Conservation (phyloP, 495 filamentous ascomycete genomes). For the Penicillium salamii region DNA sequence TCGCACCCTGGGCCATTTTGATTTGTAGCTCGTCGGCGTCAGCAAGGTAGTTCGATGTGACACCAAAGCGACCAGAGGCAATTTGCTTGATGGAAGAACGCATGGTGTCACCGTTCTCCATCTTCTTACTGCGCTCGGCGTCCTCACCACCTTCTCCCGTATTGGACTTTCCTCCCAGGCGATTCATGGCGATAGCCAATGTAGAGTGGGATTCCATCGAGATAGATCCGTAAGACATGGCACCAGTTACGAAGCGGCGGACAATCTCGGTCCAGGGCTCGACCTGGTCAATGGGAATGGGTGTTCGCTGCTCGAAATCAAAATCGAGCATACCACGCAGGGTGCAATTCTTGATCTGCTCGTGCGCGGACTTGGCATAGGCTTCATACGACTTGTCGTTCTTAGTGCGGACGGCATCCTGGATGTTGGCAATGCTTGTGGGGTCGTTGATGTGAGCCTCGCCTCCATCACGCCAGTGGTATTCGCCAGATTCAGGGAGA, state of each 20-base stretch:
- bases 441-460: slow-evolving; percentile 99
- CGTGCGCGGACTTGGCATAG: slow-evolving; percentile 90
- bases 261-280: slow-evolving; percentile 99
- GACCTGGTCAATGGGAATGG: slow-evolving; percentile 95
- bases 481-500: slow-evolving; percentile 92
- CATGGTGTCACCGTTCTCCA: slow-evolving; percentile 98
- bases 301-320: slow-evolving; percentile 82
- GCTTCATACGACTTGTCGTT: slow-evolving; percentile 99
- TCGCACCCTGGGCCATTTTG: slow-evolving; percentile 99
- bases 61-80: slow-evolving; percentile 95
- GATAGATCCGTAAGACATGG: slow-evolving; percentile 99
- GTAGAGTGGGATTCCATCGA: slow-evolving; percentile 99
- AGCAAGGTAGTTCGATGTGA: slow-evolving; percentile 97
- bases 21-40: slow-evolving; percentile 99
- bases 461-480: slow-evolving; percentile 98
- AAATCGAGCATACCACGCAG: slow-evolving; percentile 96
- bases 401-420: slow-evolving; percentile 96
- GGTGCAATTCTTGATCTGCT: slow-evolving; percentile 98
- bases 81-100: slow-evolving; percentile 98
- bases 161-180: slow-evolving; percentile 97
- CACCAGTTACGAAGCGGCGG: slow-evolving; percentile 95
- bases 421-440: slow-evolving; percentile 91
- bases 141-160: slow-evolving; percentile 99
- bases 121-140: slow-evolving; percentile 78
- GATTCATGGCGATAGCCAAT: slow-evolving; percentile 95